These are phyloP conservation scores for Cryphonectria carpinicola DNA, from an alignment of 2,329 filamentous ascomycete genomes.

Conservation along the genomic window DNA sequence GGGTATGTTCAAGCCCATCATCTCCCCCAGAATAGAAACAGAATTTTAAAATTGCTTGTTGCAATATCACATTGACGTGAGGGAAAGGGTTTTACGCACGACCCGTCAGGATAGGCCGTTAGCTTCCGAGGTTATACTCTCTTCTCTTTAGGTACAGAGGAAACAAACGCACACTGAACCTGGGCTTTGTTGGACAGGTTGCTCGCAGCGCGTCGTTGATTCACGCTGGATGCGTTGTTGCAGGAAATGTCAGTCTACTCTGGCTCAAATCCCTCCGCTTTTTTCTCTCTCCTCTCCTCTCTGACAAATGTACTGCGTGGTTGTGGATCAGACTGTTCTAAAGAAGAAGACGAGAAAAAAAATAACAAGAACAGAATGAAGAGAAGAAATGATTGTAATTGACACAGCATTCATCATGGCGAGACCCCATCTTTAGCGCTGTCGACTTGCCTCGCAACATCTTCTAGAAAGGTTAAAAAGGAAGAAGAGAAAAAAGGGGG, in stretches of 20 bases:
- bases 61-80: neutral
- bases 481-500: no score
- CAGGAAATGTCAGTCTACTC: neutral
- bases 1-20: neutral
- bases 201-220: neutral
- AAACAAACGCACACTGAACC: neutral
- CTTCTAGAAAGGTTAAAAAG: no score
- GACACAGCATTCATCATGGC: neutral
- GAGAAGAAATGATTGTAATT: neutral
- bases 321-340: neutral
- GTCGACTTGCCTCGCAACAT: neutral
- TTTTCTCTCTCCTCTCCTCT: no score
- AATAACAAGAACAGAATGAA: no score
- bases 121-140: no score
- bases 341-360: neutral
- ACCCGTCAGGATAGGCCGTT: neutral
- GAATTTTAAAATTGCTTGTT: neutral
- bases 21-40: neutral
- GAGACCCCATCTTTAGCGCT: neutral
- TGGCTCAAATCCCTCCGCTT: no score
- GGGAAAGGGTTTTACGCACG: neutral
- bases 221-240: neutral
- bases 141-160: neutral
- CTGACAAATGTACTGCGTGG: neutral
- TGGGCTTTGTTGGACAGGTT: neutral